A percentile compares a stretch with the other conserved stretches of the same genome.
Evolutionary conservation across 2,329 filamentous ascomycete genomes (phyloP).

Genomic region (Didymella sp.): DNA sequence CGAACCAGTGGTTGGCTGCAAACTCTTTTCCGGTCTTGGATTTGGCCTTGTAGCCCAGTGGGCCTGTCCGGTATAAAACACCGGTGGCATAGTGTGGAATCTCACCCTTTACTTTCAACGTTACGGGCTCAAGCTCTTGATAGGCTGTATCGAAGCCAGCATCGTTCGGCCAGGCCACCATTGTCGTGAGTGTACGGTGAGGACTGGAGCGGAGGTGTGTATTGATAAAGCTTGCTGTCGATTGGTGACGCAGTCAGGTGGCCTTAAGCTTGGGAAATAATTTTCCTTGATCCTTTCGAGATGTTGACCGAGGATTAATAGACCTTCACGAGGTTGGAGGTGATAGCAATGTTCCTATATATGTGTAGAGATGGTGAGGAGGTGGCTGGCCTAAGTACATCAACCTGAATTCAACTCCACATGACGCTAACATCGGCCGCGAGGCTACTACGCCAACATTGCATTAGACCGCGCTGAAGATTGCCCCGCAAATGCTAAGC

Average conservation of each 20-base stretch:
- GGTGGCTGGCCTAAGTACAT: neutral
- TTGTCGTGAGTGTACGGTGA: slow-evolving; percentile 5
- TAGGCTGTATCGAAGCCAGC: slow-evolving; percentile 67
- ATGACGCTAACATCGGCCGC: slow-evolving; percentile 19
- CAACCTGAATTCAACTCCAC: neutral
- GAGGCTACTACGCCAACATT: neutral
- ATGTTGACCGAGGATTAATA: too few species aligned
- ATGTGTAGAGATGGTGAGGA: neutral
- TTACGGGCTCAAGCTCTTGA: slow-evolving; percentile 70
- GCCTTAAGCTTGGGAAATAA: neutral
- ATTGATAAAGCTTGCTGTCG: neutral
- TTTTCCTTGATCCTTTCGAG: too few species aligned
- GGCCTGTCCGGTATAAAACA: slow-evolving; percentile 71
- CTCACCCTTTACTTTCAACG: slow-evolving; percentile 67
- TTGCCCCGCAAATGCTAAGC: neutral
- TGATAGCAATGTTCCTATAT: neutral
- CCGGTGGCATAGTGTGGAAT: slow-evolving; percentile 78
- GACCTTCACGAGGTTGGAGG: too few species aligned
- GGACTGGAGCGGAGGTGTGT: neutral
- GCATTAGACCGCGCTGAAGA: slow-evolving; percentile 5
- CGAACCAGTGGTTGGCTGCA: slow-evolving; percentile 78
- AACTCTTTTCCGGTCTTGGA: slow-evolving; percentile 65
- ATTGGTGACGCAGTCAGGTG: neutral
- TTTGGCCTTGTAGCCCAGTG: slow-evolving; percentile 69
- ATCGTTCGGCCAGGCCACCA: slow-evolving; percentile 42